Evolutionary conservation across 1,284 basidiomycete species (phyloP).

Genomic region (Malassezia brasiliensis): DNA sequence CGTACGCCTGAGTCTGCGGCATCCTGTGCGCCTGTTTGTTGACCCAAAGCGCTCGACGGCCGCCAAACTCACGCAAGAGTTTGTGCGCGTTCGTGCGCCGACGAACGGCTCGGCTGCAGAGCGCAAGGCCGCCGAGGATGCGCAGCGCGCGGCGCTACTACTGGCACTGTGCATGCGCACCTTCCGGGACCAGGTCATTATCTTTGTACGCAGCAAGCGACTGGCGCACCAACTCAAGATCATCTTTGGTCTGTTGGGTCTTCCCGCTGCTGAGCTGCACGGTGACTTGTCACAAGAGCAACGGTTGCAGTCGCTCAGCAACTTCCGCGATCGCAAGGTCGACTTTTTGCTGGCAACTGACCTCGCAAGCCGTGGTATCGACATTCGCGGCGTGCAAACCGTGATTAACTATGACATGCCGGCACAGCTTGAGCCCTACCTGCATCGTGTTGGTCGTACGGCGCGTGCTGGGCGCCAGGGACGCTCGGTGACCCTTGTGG

Average conservation of each 20-base stretch:
- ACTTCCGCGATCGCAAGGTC: constrained; percentile 73
- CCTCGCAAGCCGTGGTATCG: constrained; percentile 83
- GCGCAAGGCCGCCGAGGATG: constrained; percentile 55
- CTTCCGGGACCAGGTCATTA: constrained; percentile 72
- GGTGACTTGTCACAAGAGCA: constrained; percentile 89
- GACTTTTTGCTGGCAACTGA: constrained; percentile 93
- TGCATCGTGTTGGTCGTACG: constrained; percentile 92
- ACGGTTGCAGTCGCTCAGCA: constrained; percentile 73
- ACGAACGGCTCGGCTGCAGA: constrained; percentile 49
- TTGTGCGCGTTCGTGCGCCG: constrained; percentile 50
- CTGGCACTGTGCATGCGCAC: constrained; percentile 75
- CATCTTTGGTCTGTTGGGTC: constrained; percentile 74
- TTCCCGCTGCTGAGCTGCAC: constrained; percentile 83
- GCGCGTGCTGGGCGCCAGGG: constrained; percentile 87
- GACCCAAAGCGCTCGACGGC: constrained; percentile 60
- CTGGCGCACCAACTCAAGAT: constrained; percentile 92
- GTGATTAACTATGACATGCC: constrained; percentile 98
- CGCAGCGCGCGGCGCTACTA: constrained; percentile 62
- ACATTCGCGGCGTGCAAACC: constrained; percentile 94
- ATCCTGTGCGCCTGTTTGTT: constrained; percentile 58
- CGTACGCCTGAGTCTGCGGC: constrained; percentile 78
- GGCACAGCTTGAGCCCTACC: constrained; percentile 78
- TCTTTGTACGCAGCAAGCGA: constrained; percentile 92
- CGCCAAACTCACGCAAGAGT: constrained; percentile 84
- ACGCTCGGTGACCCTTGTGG: constrained; percentile 89